phyloP scores from a whole-genome alignment of 495 filamentous ascomycete species.

The Chaetomium fimeti region DNA sequence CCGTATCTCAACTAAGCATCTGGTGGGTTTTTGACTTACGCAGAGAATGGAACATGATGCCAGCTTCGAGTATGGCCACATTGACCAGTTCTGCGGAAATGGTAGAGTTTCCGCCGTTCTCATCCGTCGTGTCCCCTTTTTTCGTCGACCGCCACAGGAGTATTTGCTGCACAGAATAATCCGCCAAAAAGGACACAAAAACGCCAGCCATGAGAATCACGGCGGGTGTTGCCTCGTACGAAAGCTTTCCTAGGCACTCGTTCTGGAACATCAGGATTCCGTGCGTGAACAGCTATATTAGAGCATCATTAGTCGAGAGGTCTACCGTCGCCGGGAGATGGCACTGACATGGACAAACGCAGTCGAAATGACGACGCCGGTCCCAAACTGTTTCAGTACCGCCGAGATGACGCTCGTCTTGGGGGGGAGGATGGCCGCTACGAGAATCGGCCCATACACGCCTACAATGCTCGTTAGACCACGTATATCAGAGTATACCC shows the following conservation, averaged over 20 bases:
- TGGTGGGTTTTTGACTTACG: slow-evolving; percentile 34
- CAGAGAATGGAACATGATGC: slow-evolving; percentile 71
- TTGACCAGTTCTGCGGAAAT: slow-evolving; percentile 47
- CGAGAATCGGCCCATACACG: slow-evolving; percentile 26
- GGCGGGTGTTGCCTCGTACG: slow-evolving; percentile 60
- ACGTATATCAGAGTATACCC: too few relatives aligned
- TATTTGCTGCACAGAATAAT: slow-evolving; percentile 56
- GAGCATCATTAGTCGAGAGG: neutral
- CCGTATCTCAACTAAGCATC: too few relatives aligned
- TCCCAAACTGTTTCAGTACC: slow-evolving; percentile 68
- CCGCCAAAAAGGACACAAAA: slow-evolving; percentile 62
- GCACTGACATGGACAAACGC: slow-evolving; percentile 63
- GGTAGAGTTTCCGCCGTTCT: too few relatives aligned
- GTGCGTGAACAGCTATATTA: slow-evolving; percentile 58
- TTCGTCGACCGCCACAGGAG: slow-evolving; percentile 33
- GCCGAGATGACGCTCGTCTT: neutral
- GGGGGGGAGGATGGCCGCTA: neutral
- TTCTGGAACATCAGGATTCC: slow-evolving; percentile 63
- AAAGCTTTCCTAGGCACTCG: slow-evolving; percentile 58
- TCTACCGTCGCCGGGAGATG: neutral
- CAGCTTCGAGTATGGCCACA: slow-evolving; percentile 64
- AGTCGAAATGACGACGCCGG: slow-evolving; percentile 69
- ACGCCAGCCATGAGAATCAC: slow-evolving; percentile 65
- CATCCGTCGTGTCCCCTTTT: too few relatives aligned
- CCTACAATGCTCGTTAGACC: too few relatives aligned